Evolutionary conservation across 2,329 filamentous ascomycete genomes (phyloP).

Genomic region (Diplodia seriata): DNA sequence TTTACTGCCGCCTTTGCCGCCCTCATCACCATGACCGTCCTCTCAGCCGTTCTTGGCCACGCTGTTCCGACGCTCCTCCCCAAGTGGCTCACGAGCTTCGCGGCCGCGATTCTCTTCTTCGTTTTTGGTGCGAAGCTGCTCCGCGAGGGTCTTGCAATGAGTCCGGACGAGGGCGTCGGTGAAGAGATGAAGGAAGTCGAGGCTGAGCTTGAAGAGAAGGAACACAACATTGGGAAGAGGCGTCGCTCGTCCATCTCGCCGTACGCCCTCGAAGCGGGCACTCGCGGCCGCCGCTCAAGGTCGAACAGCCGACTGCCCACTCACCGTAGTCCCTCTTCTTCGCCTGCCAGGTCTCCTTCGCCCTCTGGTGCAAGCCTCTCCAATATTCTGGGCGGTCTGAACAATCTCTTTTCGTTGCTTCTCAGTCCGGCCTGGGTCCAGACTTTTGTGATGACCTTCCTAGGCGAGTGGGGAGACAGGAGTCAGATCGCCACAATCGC

Average conservation of each 20-base stretch:
- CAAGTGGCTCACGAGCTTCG: slow-evolving; percentile 86
- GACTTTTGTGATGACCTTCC: slow-evolving; percentile 98
- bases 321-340: slow-evolving; percentile 76
- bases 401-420: slow-evolving; percentile 85
- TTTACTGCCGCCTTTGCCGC: slow-evolving; percentile 95
- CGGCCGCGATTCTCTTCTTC: slow-evolving; percentile 85
- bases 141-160: slow-evolving; percentile 87
- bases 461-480: slow-evolving; percentile 97
- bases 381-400: slow-evolving; percentile 68
- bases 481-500: slow-evolving; percentile 98
- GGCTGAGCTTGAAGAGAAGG: slow-evolving; percentile 90
- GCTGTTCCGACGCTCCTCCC: slow-evolving; percentile 89
- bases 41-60: slow-evolving; percentile 91
- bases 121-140: slow-evolving; percentile 87
- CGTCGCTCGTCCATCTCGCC: slow-evolving; percentile 73
- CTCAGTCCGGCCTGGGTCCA: slow-evolving; percentile 98
- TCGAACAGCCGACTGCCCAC: slow-evolving; percentile 80
- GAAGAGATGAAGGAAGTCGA: slow-evolving; percentile 99
- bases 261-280: slow-evolving; percentile 79
- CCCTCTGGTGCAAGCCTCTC: slow-evolving; percentile 54
- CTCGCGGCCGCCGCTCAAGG: slow-evolving; percentile 72
- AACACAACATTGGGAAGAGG: slow-evolving; percentile 73
- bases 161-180: slow-evolving; percentile 85
- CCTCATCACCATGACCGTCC: slow-evolving; percentile 89
- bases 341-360: slow-evolving; percentile 52